These are phyloP conservation scores for Leishmania mexicana DNA, from an alignment of 208 protist genomes.

Conservation along the genomic window DNA sequence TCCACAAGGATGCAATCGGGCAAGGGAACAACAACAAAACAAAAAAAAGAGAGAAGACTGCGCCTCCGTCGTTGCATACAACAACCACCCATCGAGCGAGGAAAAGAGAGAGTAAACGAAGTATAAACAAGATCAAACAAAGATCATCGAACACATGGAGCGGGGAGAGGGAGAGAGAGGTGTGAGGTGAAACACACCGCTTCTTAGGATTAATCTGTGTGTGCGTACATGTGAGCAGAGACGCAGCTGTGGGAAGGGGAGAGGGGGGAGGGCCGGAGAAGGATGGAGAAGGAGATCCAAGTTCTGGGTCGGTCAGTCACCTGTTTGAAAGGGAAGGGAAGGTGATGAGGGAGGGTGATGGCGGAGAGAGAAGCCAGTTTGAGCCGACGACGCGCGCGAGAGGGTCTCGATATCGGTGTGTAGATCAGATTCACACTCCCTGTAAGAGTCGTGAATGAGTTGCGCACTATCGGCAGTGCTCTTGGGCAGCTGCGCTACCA, in stretches of 20 bases:
- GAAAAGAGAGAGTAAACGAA: background rate
- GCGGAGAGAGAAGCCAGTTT: background rate
- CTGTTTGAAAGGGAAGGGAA: background rate
- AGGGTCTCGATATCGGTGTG: background rate
- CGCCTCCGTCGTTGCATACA: background rate
- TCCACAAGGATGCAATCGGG: background rate
- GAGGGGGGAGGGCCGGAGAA: background rate
- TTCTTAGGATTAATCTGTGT: background rate
- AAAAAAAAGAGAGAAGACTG: background rate
- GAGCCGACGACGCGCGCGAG: background rate
- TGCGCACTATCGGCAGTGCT: background rate
- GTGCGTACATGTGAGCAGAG: background rate
- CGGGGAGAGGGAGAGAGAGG: background rate
- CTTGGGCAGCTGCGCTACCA: background rate
- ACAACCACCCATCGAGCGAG: background rate
- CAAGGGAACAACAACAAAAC: background rate
- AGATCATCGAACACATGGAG: background rate
- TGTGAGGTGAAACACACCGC: background rate
- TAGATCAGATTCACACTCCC: background rate
- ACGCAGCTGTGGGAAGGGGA: background rate
- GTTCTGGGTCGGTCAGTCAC: background rate
- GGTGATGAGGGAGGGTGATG: background rate
- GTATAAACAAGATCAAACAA: background rate
- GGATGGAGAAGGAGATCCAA: background rate
- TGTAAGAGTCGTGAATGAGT: background rate